Percentiles rank a stretch among this genome's conserved stretches.
Conservation (phyloP, 1,284 basidiomycete genomes). For the Gymnopus androsaceus region DNA sequence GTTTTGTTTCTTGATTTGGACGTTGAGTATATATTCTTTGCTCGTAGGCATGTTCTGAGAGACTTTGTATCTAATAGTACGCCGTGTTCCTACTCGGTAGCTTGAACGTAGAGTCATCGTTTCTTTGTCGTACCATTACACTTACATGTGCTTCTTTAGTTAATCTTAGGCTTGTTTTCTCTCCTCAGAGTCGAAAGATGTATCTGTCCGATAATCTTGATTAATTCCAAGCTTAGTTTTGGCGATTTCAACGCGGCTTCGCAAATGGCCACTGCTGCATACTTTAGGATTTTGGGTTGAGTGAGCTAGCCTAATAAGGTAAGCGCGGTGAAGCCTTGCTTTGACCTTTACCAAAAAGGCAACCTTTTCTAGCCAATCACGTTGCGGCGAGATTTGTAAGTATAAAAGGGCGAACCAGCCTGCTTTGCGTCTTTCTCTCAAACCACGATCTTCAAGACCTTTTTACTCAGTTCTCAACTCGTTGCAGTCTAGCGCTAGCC, state of each 20-base stretch:
- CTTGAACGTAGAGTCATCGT: neutral
- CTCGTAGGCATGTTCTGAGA: neutral
- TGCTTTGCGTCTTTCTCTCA: conserved; percentile 2
- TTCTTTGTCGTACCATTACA: neutral
- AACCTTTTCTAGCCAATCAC: neutral
- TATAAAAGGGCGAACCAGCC: conserved; percentile 1
- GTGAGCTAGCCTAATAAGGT: too few relatives aligned
- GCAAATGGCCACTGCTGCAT: too few relatives aligned
- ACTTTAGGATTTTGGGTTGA: too few relatives aligned
- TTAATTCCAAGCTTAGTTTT: too few relatives aligned
- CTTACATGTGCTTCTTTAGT: neutral
- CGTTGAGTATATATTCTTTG: neutral
- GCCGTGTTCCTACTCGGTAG: neutral
- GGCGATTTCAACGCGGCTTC: too few relatives aligned
- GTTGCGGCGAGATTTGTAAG: neutral
- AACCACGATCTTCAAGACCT: conserved; percentile 20
- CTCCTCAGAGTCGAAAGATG: neutral
- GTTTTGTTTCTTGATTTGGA: neutral
- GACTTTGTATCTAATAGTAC: neutral
- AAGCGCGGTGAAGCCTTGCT: too few relatives aligned
- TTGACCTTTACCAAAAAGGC: neutral
- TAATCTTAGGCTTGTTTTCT: neutral
- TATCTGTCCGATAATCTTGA: too few relatives aligned
- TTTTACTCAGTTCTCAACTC: conserved; percentile 3
- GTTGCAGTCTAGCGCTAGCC: conserved; percentile 22